Evolutionary conservation across 2,329 filamentous ascomycete species (phyloP).

Genomic region (Aspergillus luchuensis): DNA sequence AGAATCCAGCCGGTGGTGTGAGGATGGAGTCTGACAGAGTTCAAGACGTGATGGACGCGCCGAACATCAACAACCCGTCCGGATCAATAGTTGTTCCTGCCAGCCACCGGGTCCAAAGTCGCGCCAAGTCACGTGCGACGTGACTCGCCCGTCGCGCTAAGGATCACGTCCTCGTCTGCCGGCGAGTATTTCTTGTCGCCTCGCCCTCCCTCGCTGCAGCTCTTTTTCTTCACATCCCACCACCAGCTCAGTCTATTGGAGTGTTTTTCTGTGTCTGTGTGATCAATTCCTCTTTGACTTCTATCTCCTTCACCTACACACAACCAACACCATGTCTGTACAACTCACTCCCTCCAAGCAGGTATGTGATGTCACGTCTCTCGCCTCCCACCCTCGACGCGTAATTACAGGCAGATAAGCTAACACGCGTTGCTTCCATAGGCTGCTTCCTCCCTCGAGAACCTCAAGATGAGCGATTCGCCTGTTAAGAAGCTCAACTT

Average conservation of each 20-base stretch:
- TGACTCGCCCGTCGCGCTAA: conserved; percentile 44
- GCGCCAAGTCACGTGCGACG: conserved; percentile 43
- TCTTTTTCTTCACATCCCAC: conserved; percentile 30
- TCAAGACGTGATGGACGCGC: conserved; percentile 6
- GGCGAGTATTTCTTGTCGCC: conserved; percentile 37
- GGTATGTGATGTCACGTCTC: conserved; percentile 55
- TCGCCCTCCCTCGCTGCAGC: conserved; percentile 23
- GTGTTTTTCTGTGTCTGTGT: conserved; percentile 26
- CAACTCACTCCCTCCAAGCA: conserved; percentile 75
- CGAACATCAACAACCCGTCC: conserved; percentile 6
- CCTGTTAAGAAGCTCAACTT: conserved; percentile 90
- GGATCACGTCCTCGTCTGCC: conserved; percentile 34
- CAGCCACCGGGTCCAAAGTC: conserved; percentile 24
- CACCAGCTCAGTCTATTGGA: conserved; percentile 16
- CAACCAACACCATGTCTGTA: conserved; percentile 64
- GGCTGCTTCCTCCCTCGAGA: conserved; percentile 84
- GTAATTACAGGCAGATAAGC: conserved; percentile 34
- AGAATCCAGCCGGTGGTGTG: conserved; percentile 20
- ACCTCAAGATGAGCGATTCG: conserved; percentile 84
- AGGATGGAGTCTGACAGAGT: background rate
- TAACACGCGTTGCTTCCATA: conserved; percentile 51
- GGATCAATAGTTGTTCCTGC: conserved; percentile 13
- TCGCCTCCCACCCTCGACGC: conserved; percentile 35
- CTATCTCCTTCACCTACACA: conserved; percentile 11
- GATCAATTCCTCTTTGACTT: conserved; percentile 13